phyloP scores from a whole-genome alignment of 352 stramenopile species.

The Pythium aristosporum region DNA sequence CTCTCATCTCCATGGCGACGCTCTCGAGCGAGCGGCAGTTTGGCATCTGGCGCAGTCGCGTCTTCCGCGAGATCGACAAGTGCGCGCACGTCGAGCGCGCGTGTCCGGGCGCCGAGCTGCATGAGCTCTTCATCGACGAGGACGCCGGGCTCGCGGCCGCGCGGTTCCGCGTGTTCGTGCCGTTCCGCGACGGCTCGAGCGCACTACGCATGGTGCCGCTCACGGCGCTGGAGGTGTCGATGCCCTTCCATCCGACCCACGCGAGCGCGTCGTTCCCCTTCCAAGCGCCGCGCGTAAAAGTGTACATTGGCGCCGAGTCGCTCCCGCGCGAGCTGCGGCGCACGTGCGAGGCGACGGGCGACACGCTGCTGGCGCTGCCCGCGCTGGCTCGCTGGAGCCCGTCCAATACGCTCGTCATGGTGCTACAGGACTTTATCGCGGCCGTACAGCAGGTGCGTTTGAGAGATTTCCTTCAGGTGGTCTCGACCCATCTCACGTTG shows the following conservation, averaged over 20 bases:
- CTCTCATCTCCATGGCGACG: neutral
- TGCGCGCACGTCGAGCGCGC: constrained; percentile 32
- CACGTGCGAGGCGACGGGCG: constrained; percentile 13
- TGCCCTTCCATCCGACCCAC: constrained; percentile 45
- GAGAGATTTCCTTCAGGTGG: neutral
- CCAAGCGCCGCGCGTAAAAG: constrained; percentile 44
- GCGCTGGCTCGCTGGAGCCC: constrained; percentile 70
- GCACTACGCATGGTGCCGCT: constrained; percentile 63
- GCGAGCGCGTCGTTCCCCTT: constrained; percentile 59
- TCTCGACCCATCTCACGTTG: no score
- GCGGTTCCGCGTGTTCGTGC: constrained; percentile 76
- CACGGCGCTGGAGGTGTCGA: constrained; percentile 49
- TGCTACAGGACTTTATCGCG: constrained; percentile 66
- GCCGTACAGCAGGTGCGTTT: constrained; percentile 51
- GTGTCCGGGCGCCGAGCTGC: constrained; percentile 47
- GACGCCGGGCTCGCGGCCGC: constrained; percentile 38
- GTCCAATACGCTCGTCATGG: constrained; percentile 71
- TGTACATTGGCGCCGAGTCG: constrained; percentile 49
- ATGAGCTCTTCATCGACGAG: constrained; percentile 50
- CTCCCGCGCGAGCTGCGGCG: constrained; percentile 49
- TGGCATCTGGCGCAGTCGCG: constrained; percentile 69
- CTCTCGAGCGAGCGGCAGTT: constrained; percentile 45
- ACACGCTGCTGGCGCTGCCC: constrained; percentile 46
- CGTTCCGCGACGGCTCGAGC: constrained; percentile 70
- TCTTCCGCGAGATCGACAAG: constrained; percentile 76